Evolutionary conservation across 441 rosid genomes (phyloP).

Genomic region (Pelargonium fulgidum): DNA sequence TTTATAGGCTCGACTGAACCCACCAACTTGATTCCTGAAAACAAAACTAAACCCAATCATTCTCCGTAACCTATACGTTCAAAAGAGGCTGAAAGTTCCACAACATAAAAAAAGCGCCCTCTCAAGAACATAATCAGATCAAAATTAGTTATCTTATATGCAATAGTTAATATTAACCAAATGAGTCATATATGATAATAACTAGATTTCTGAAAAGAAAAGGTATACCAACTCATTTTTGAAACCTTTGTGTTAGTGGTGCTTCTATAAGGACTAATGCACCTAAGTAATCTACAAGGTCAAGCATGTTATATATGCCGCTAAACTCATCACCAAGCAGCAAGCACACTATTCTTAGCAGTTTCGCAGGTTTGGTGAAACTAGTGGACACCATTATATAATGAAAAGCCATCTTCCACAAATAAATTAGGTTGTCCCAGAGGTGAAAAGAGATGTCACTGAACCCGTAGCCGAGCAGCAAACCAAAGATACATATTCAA

Average conservation of each 20-base stretch:
- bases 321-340: background rate
- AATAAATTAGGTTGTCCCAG: background rate
- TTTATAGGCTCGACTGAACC: background rate
- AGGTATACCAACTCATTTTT: background rate
- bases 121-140: background rate
- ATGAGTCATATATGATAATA: background rate
- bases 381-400: background rate
- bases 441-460: background rate
- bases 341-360: background rate
- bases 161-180: background rate
- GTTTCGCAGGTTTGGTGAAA: background rate
- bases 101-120: background rate
- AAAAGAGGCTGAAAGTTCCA: background rate
- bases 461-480: too few species aligned
- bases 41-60: slow-evolving; percentile 17
- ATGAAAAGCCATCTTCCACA: background rate
- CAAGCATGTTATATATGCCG: background rate
- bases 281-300: background rate
- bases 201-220: background rate
- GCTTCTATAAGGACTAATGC: background rate
- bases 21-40: slow-evolving; percentile 18
- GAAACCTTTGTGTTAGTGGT: background rate
- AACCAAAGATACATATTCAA: background rate
- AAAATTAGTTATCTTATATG: background rate
- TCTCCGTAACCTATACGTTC: background rate